Evolutionary conservation across 192 early-diverging fungal species (phyloP), one percentile per base, ranked within the genome.

Genomic region (Phycomyces blakesleeanus): DNA sequence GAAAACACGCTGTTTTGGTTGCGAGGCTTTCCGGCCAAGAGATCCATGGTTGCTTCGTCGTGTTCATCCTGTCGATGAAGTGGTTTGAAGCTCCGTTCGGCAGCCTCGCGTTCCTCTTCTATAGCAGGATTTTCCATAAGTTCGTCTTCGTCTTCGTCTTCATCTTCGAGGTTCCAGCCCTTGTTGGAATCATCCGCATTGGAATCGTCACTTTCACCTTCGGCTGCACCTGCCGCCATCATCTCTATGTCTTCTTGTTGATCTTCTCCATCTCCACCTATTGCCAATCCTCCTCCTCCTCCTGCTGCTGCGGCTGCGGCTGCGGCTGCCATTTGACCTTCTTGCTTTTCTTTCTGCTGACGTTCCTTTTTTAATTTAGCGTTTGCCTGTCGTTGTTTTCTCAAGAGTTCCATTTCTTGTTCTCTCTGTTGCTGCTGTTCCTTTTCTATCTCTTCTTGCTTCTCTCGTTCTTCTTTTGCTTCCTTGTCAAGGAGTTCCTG

Each of bases 161-260:
- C 89, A 38, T 88, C 83, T 49, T 88, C 85, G 51, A 81, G 71
- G 57, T 74, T 83, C 83, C 84, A 87, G 7, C 70, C 69, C 61
- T 88, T 89, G 16, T 14, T 47, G 4, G 12, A 14, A 11, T 47
- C 44, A 65, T 67, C 41, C 56, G 55, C n/a, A n/a, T n/a, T n/a
- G n/a, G n/a, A n/a, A n/a, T n/a, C 54, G 3, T 3, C 50, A 49
- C 64, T 59, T 24, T 65, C 27, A 26, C 59, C 50, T 64, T 55
- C 59, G 1, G 20, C 12, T 7, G 54, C 47, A n/a, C 7, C 27
- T 20, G 18, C 57, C 21, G 61, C 69, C 6, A 14, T n/a, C n/a
- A n/a, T 24, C 20, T 40, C 47, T 8, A 22, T n/a, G 5, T 50
- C 44, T 27, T 63, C 61, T 38, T 18, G 12, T 56, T 10, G 22